These are phyloP conservation scores for Sequoia sempervirens DNA, from an alignment of 75 land plant genomes.

Conservation along the genomic window DNA sequence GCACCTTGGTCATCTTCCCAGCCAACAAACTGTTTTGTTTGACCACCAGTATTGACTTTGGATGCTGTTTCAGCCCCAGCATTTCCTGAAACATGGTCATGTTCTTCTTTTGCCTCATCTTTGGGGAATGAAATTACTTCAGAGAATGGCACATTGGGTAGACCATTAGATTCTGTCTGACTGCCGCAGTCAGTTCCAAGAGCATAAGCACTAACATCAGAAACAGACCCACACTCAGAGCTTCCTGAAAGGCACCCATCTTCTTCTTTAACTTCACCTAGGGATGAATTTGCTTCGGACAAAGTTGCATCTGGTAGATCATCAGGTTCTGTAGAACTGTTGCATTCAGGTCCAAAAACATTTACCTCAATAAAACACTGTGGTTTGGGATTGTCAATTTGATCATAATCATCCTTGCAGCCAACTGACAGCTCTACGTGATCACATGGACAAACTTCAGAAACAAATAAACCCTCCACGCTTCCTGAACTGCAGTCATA, in stretches of 20 bases:
- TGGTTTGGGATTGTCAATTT: neutral
- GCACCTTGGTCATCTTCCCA: neutral
- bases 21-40: neutral
- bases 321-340: neutral
- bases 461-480: neutral
- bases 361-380: slow-evolving; percentile 3
- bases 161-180: neutral
- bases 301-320: neutral
- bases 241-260: neutral
- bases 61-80: neutral
- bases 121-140: neutral
- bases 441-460: neutral
- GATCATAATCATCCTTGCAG: neutral
- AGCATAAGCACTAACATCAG: neutral
- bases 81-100: neutral
- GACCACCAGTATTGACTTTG: neutral
- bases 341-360: neutral
- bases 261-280: neutral
- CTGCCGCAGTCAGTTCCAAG: neutral
- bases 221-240: neutral
- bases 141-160: neutral
- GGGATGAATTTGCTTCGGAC: neutral
- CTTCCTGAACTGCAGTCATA: neutral
- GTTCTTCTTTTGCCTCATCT: neutral
- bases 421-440: neutral